Base-by-base conservation (phyloP, 1,139 yeast species). In the Yamadazyma jaroonii region DNA sequence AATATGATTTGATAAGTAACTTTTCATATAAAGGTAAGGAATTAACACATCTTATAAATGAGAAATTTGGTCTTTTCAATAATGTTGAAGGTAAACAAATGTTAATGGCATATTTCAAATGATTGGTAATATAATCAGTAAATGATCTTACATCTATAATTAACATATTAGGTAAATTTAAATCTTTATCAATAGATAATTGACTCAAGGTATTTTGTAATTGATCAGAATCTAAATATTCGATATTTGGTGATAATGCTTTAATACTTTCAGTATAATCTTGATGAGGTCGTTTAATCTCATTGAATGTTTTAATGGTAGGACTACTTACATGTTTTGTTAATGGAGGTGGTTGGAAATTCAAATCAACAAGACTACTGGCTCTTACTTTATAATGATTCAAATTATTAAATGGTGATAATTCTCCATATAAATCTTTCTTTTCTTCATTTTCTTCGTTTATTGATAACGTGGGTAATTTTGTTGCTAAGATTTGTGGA, bases 31-130 rank as follows among this genome's bases (percentile, higher is more conserved):
- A 60, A 20, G 80, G 75, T 56, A 82, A 69, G 26, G 85, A 77
- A 40, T 77, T 80, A 31, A 79, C 60, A 45, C 84, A 74, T 47
- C 82, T 61, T 39, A 64, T 47, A 37, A 85, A 62, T 12, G 76
- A 74, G 52, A 82, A 85, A 41, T 77, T 79, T 27, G 77, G 68
- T 44, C 96, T 72, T 53, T 83, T 83, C 46, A 87, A 62, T 34
- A 87, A 65, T 1, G 95, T 86, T 13, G 92, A 79, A 2, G 95
- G 95, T 17, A 86, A 64, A 52, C 90, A 83, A 25, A 86, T 72
- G 53, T 84, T 84, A 31, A 83, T 62, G 2, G 95, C 74, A 32
- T 71, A 61, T n/a, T 49, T 50, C 11, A 87, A 54, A 41, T 81
- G 81, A 4, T 69, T 53, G 39, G 62, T 66, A 24, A 75, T 64